phyloP scores from a whole-genome alignment of 2,329 filamentous ascomycete species.

The Salinomyces thailandicus region DNA sequence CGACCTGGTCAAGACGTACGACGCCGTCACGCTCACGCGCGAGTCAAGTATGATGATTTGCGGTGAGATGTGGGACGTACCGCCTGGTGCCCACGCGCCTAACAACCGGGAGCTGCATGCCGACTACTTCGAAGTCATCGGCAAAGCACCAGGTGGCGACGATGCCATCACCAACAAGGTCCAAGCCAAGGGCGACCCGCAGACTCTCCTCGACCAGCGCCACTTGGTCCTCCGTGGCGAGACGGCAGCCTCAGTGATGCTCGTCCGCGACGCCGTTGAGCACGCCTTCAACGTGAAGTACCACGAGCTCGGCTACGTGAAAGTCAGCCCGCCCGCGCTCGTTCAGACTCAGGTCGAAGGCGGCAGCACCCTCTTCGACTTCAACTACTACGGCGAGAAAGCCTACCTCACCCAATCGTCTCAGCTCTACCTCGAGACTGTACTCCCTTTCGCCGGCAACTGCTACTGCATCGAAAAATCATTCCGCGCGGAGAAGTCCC shows the following conservation, averaged over 20 bases:
- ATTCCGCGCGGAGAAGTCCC: constrained; percentile 92
- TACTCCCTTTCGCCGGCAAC: constrained; percentile 78
- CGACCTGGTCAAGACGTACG: constrained; percentile 80
- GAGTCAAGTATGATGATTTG: constrained; percentile 79
- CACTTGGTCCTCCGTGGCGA: constrained; percentile 81
- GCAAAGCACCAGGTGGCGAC: constrained; percentile 70
- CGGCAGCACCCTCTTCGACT: constrained; percentile 79
- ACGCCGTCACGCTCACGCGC: constrained; percentile 71
- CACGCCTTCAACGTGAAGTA: constrained; percentile 71
- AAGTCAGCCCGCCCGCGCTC: constrained; percentile 80
- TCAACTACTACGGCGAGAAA: constrained; percentile 79
- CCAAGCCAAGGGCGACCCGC: constrained; percentile 55
- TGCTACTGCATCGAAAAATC: constrained; percentile 98
- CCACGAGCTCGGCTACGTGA: constrained; percentile 64
- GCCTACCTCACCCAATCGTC: constrained; percentile 95
- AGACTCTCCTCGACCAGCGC: constrained; percentile 68
- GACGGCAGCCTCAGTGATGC: constrained; percentile 72
- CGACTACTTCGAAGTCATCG: constrained; percentile 73
- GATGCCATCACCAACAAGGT: constrained; percentile 85
- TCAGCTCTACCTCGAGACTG: constrained; percentile 95
- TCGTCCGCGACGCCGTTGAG: constrained; percentile 72
- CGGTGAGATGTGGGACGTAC: constrained; percentile 75
- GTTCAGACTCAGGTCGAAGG: constrained; percentile 95
- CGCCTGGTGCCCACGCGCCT: constrained; percentile 64
- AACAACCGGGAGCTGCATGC: constrained; percentile 80